Evolutionary conservation across 371 early-diverging fungal genomes (phyloP).

Genomic region (Mucor indicus): DNA sequence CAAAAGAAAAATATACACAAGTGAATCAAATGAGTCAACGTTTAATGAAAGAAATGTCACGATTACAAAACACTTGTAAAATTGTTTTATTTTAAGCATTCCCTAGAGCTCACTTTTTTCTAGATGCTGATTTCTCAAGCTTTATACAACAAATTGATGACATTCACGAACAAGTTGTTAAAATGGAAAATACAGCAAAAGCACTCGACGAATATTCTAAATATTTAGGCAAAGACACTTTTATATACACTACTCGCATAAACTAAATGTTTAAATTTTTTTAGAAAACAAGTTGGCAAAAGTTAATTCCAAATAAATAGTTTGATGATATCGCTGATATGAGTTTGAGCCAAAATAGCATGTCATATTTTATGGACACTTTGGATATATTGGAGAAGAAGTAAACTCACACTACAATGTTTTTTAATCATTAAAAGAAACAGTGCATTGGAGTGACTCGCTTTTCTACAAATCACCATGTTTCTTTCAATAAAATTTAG

Average conservation of each 20-base stretch:
- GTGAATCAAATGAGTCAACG: constrained; percentile 60
- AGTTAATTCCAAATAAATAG: neutral
- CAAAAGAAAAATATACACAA: constrained; percentile 57
- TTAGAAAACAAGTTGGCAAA: constrained; percentile 10
- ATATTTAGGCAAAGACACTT: constrained; percentile 46
- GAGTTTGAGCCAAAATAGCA: too few species aligned
- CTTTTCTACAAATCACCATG: too few species aligned
- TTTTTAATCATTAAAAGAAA: too few species aligned
- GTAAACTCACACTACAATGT: too few species aligned
- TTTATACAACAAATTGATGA: constrained; percentile 58
- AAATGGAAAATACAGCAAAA: constrained; percentile 54
- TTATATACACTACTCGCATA: neutral
- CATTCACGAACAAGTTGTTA: constrained; percentile 52
- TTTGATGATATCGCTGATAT: neutral
- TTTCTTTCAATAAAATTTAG: too few species aligned
- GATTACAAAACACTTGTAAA: constrained; percentile 54
- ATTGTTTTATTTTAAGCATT: neutral
- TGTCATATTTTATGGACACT: too few species aligned
- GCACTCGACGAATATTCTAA: constrained; percentile 63
- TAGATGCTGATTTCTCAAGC: constrained; percentile 56
- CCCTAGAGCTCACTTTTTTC: neutral
- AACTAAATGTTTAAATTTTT: neutral
- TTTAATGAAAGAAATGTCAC: constrained; percentile 58
- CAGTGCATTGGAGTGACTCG: too few species aligned
- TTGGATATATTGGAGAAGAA: too few species aligned